phyloP scores from a whole-genome alignment of 148 eudicot genomes.

The Agrostemma githago region DNA sequence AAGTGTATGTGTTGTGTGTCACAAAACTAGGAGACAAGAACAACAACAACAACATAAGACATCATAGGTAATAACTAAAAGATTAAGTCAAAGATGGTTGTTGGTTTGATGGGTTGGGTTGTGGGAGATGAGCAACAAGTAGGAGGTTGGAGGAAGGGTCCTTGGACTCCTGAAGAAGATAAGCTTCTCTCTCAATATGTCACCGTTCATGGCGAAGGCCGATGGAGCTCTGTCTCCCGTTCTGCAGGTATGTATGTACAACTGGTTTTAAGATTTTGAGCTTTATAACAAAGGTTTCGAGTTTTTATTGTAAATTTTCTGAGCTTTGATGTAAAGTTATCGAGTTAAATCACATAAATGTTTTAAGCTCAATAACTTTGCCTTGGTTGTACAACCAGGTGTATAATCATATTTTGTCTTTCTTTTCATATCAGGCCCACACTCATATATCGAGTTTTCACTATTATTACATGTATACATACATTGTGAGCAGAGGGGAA shows the following conservation, averaged over 20 bases:
- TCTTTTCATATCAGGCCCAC: too few species aligned
- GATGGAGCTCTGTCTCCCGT: constrained; percentile 56
- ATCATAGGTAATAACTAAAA: not conserved
- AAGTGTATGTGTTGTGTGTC: constrained; percentile 31
- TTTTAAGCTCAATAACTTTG: too few species aligned
- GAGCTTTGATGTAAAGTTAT: too few species aligned
- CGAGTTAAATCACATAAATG: too few species aligned
- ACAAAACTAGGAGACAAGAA: constrained; percentile 29
- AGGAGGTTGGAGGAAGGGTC: constrained; percentile 63
- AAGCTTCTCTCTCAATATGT: constrained; percentile 42
- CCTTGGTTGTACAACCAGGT: too few species aligned
- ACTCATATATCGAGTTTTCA: too few species aligned
- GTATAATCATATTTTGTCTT: too few species aligned
- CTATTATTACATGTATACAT: too few species aligned
- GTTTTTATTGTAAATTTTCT: too few species aligned
- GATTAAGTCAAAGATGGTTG: constrained; percentile 18
- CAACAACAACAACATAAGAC: constrained; percentile 2
- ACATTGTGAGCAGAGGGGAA: too few species aligned
- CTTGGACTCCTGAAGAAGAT: constrained; percentile 61
- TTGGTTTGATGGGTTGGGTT: constrained; percentile 37
- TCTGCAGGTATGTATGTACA: constrained; percentile 31
- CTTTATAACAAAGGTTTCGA: too few species aligned
- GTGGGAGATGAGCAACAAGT: not conserved
- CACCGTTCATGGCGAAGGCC: constrained; percentile 46
- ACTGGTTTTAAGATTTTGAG: too few species aligned